Base-by-base conservation (phyloP, 495 filamentous ascomycete species). In the Bathelium albidoporum region DNA sequence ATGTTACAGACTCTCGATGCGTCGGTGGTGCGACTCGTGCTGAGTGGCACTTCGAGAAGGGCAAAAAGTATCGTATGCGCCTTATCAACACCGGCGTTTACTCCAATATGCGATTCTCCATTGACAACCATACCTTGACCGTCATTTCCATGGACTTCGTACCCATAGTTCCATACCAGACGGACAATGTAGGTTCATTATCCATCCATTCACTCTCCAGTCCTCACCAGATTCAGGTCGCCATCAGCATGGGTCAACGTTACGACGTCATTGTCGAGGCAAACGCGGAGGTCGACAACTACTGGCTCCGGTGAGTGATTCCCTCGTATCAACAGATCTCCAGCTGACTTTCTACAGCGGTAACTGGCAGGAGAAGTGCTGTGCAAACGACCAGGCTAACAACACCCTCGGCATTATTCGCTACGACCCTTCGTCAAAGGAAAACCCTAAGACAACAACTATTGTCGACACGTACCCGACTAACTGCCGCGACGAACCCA, bases 71-170 rank as follows among this genome's bases (percentile, higher is more conserved):
- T 67, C 76, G 87, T 22, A 73, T 93, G 44, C 83, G 87, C 29
- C 79, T 93, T 39, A 75, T 91, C 65, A 89, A 89, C 63, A 75
- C 85, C 28, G 87, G 83, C 34, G 83, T 82, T 12, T 86, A 84
- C 66, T 82, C 82, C 0, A 58, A 68, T 14, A 70, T 76, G 53
- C 43, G 72, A 36, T 77, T 78, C 69, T 72, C 66, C 39, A 79
- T 79, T 60, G 77, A 81, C 65, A 68, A 69, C 41, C 75, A 75
- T 66, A 70, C 43, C 1, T 64, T 79, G 69, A 78, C 66, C 0
- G 73, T 78, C 61, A 77, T 79, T 62, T 74, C 77, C 11, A 70
- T 73, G 49, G 73, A 81, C 60, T 77, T 73, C 59, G 70, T 80
- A 2, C 75, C 75, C 7, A 55, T 76, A 34, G 66, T 70, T 58